A percentile compares a stretch with the other conserved stretches of the same genome.
These are phyloP conservation scores for Lunasporangiospora selenospora DNA, from an alignment of 192 early-diverging fungal species.

Conservation along the genomic window DNA sequence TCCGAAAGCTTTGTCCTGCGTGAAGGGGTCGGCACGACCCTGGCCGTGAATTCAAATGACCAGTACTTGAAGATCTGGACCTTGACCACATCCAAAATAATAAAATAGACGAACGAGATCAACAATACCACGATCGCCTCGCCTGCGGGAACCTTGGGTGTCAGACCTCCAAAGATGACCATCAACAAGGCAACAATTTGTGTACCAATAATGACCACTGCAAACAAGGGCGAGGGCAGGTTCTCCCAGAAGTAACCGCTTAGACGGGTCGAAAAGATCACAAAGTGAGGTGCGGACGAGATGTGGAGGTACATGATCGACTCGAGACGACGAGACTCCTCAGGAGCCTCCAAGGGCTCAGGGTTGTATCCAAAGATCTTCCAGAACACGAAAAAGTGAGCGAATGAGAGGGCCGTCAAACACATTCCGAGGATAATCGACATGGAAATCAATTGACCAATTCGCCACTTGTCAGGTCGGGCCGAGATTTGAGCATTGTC, in stretches of 20 bases:
- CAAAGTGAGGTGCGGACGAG: conserved; percentile 85
- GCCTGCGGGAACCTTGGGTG: conserved; percentile 60
- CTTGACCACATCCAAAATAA: conserved; percentile 84
- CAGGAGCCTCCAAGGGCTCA: conserved; percentile 40
- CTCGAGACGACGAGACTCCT: conserved; percentile 59
- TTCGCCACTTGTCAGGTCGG: conserved; percentile 91
- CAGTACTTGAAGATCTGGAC: conserved; percentile 78
- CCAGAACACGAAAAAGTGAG: conserved; percentile 77
- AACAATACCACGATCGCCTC: conserved; percentile 72
- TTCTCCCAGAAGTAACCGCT: conserved; percentile 83
- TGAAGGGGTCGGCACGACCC: conserved; percentile 69
- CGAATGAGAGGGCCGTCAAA: conserved; percentile 77
- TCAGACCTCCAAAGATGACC: conserved; percentile 67
- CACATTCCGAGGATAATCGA: conserved; percentile 77
- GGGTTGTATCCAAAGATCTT: conserved; percentile 61
- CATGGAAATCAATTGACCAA: conserved; percentile 83
- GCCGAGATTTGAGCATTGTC: conserved; percentile 88
- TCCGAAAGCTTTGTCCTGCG: conserved; percentile 65
- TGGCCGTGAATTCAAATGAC: conserved; percentile 87
- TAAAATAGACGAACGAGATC: conserved; percentile 75
- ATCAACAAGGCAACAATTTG: conserved; percentile 87
- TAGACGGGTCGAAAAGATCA: conserved; percentile 87
- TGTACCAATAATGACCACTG: conserved; percentile 76
- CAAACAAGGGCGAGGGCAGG: conserved; percentile 74
- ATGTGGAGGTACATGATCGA: conserved; percentile 91